Evolutionary conservation across 2,329 filamentous ascomycete species (phyloP).

Genomic region (Penicillium sp.): DNA sequence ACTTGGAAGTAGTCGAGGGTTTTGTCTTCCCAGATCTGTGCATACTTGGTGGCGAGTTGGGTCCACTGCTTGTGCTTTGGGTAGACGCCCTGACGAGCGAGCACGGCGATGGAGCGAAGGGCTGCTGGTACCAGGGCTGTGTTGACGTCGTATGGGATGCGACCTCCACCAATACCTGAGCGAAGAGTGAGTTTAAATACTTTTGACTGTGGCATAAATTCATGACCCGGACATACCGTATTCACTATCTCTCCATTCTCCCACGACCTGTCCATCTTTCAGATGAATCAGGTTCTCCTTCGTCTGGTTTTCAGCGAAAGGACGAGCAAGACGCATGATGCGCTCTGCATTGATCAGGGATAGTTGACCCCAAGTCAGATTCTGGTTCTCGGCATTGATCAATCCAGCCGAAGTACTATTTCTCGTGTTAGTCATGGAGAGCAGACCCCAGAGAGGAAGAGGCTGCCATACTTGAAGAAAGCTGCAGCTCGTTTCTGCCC

Average conservation of each 20-base stretch:
- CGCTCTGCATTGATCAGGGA: slow-evolving; percentile 58
- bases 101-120: slow-evolving; percentile 59
- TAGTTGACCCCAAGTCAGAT: slow-evolving; percentile 59
- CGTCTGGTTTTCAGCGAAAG: slow-evolving; percentile 58
- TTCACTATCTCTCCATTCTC: slow-evolving; percentile 66
- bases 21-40: slow-evolving; percentile 64
- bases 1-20: slow-evolving; percentile 62
- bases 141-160: slow-evolving; percentile 69
- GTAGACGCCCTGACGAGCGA: slow-evolving; percentile 58
- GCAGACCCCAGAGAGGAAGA: neutral
- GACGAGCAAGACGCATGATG: slow-evolving; percentile 59
- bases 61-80: slow-evolving; percentile 54
- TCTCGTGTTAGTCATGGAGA: slow-evolving; percentile 20
- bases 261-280: slow-evolving; percentile 58
- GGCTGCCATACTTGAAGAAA: slow-evolving; percentile 38
- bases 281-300: slow-evolving; percentile 62
- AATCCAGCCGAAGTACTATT: slow-evolving; percentile 51
- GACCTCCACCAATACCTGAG: slow-evolving; percentile 59
- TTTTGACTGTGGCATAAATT: too few species aligned
- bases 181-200: neutral
- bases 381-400: slow-evolving; percentile 55
- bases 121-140: slow-evolving; percentile 65
- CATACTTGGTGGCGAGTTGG: slow-evolving; percentile 52
- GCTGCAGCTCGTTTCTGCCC: slow-evolving; percentile 44
- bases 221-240: slow-evolving; percentile 45